phyloP scores from a whole-genome alignment of 2,329 filamentous ascomycete species.

The Trichoderma breve region DNA sequence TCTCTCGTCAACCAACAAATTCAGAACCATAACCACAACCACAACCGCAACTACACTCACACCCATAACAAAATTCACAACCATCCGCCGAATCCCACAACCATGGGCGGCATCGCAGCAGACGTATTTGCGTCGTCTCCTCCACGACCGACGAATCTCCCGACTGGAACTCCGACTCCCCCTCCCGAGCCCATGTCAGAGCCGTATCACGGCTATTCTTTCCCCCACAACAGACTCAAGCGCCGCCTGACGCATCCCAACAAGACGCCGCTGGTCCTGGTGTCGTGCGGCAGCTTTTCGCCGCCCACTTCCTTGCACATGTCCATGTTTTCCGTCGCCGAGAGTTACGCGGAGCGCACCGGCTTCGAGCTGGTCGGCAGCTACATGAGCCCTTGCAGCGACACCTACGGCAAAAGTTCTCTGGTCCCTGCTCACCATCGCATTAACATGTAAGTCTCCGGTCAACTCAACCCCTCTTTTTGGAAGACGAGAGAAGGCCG shows the following conservation, averaged over 20 bases:
- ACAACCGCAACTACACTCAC: neutral
- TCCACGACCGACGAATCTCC: neutral
- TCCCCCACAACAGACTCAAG: constrained; percentile 57
- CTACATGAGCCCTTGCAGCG: constrained; percentile 47
- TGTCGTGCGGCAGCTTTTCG: constrained; percentile 67
- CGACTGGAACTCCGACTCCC: constrained; percentile 13
- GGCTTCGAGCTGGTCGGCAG: constrained; percentile 80
- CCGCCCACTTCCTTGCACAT: constrained; percentile 74
- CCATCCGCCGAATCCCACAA: neutral
- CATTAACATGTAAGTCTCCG: constrained; percentile 55
- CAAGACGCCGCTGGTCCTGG: constrained; percentile 63
- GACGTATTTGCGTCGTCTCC: constrained; percentile 7
- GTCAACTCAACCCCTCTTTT: neutral
- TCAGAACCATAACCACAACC: neutral
- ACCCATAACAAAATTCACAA: neutral
- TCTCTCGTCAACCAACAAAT: neutral
- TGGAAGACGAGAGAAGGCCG: neutral
- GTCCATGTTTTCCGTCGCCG: constrained; percentile 81
- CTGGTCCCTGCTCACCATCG: constrained; percentile 30
- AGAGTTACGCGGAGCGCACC: constrained; percentile 67
- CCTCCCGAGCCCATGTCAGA: constrained; percentile 18
- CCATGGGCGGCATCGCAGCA: constrained; percentile 10
- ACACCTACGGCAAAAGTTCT: constrained; percentile 46
- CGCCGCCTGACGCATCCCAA: constrained; percentile 50
- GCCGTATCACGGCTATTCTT: constrained; percentile 45